phyloP scores from a whole-genome alignment of 106 monocot genomes.

The Phalaenopsis aphrodite region DNA sequence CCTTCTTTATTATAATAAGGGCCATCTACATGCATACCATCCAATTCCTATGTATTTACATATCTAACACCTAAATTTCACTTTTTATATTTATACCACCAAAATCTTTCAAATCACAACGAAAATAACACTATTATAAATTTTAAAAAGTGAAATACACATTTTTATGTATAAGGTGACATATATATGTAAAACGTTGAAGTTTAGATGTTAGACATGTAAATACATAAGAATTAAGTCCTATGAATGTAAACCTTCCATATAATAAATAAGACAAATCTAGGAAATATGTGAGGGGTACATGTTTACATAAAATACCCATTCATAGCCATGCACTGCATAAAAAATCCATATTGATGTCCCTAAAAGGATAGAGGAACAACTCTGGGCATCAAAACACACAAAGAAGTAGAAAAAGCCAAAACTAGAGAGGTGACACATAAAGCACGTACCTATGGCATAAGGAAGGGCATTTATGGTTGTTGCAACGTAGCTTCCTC shows the following conservation, averaged over 20 bases:
- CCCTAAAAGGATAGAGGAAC: neutral
- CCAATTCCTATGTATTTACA: no score
- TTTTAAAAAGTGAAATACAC: no score
- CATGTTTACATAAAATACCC: neutral
- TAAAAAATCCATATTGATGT: neutral
- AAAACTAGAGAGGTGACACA: neutral
- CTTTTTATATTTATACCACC: no score
- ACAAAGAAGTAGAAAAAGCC: neutral
- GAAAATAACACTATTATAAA: no score
- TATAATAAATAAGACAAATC: neutral
- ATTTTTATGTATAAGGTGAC: no score
- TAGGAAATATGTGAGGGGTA: neutral
- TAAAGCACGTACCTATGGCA: slow-evolving; percentile 65
- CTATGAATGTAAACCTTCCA: no score
- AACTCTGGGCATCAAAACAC: neutral
- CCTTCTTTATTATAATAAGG: neutral
- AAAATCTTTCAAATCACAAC: no score
- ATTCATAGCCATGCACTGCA: neutral
- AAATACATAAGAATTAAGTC: no score
- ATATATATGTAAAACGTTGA: no score
- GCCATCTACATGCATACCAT: no score
- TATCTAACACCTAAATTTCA: no score
- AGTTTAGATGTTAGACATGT: no score
- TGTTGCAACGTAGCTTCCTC: slow-evolving; percentile 74
- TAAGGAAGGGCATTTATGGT: slow-evolving; percentile 92